A percentile compares a stretch with the other conserved stretches of the same genome.
These are phyloP conservation scores for Candida sphagnicola DNA, from an alignment of 805 yeast species.

Conservation along the genomic window DNA sequence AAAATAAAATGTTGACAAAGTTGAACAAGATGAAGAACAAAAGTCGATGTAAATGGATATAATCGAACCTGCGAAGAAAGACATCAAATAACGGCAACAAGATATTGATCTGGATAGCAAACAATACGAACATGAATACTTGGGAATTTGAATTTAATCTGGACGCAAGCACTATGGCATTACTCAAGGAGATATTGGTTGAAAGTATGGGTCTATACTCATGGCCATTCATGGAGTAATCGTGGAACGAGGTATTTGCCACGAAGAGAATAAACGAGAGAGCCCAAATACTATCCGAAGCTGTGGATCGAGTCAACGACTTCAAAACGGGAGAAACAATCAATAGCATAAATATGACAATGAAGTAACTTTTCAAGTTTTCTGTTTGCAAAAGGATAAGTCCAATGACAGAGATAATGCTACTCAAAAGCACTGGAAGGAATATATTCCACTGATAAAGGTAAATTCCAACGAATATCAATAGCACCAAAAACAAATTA, in stretches of 20 bases:
- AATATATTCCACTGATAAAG: slow-evolving; percentile 47
- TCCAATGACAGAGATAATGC: slow-evolving; percentile 27
- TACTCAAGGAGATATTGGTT: slow-evolving; percentile 78
- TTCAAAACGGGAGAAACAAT: slow-evolving; percentile 87
- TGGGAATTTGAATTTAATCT: slow-evolving; percentile 67
- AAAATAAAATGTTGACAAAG: slow-evolving; percentile 22
- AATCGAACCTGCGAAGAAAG: slow-evolving; percentile 46
- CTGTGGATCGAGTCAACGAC: slow-evolving; percentile 81
- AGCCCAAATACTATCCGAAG: slow-evolving; percentile 95
- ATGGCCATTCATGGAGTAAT: slow-evolving; percentile 50
- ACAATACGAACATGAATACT: slow-evolving; percentile 80
- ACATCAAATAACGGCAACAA: slow-evolving; percentile 68
- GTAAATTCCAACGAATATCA: slow-evolving; percentile 65
- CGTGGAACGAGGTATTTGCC: slow-evolving; percentile 62
- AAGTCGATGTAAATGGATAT: slow-evolving; percentile 16
- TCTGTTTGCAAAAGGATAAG: slow-evolving; percentile 23
- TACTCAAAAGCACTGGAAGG: slow-evolving; percentile 30
- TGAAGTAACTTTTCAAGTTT: slow-evolving; percentile 55
- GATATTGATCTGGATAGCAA: slow-evolving; percentile 67
- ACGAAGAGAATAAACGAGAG: slow-evolving; percentile 75
- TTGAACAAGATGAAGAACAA: slow-evolving; percentile 20
- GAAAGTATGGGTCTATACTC: slow-evolving; percentile 55
- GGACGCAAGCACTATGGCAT: slow-evolving; percentile 89
- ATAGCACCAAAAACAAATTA: slow-evolving; percentile 56
- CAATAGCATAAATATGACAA: slow-evolving; percentile 67